Conservation (phyloP, 176 grass and related monocot genomes). For the Phoenix dactylifera region DNA sequence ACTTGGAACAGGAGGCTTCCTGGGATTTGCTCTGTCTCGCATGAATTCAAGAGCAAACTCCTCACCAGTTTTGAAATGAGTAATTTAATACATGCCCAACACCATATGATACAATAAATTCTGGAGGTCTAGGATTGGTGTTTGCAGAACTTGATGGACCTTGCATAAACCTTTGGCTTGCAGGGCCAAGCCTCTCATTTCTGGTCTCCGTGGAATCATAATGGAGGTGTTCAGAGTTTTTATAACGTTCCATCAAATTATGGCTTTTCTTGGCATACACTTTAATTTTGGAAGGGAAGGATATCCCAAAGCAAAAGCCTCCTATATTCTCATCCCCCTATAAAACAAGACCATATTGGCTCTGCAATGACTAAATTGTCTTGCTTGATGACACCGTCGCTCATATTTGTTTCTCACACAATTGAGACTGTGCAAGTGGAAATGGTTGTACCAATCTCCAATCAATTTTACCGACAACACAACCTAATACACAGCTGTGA, state of each 20-base stretch:
- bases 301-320: too few species aligned
- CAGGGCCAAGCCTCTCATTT: constrained; percentile 18
- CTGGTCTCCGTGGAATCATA: constrained; percentile 20
- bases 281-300: background rate
- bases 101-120: constrained; percentile 12
- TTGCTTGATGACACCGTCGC: too few species aligned
- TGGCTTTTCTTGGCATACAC: background rate
- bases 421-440: too few species aligned
- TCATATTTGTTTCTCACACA: too few species aligned
- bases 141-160: background rate
- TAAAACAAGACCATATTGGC: too few species aligned
- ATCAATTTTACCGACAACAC: too few species aligned
- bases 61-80: constrained; percentile 34
- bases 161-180: background rate
- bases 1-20: background rate
- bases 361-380: too few species aligned
- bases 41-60: constrained; percentile 41
- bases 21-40: constrained; percentile 23
- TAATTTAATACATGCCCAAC: constrained; percentile 33
- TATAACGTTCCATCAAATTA: background rate
- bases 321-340: too few species aligned
- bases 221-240: constrained; percentile 18
- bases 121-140: background rate
- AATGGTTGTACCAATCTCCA: too few species aligned
- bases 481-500: too few species aligned